Evolutionary conservation across 371 early-diverging fungal genomes (phyloP), one percentile per base, ranked within the genome.

Genomic region (Rhizomucor miehei): DNA sequence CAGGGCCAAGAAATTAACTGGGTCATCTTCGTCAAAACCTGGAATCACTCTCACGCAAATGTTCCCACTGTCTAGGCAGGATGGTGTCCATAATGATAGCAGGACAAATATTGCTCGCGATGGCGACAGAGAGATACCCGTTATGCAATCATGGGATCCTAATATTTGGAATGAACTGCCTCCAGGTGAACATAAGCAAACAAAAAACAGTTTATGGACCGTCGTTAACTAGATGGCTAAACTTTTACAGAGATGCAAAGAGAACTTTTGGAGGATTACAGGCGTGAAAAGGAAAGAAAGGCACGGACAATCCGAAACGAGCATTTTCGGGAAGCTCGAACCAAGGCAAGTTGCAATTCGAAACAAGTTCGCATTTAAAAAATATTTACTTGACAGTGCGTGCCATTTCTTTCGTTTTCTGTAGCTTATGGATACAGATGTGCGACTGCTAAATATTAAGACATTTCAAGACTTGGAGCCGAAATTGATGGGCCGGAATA

Each of bases 101-200:
- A 1, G 40, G 29, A 29, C 29, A 29, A 8, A 16, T 8, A 51
- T 23, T 16, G 24, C 11, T 16, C 41, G 36, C 1, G 12, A 40
- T 19, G 12, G 41, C 14, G 14, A 14, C 8, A 13, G 19, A 14
- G 23, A n/a, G n/a, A 5, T 20, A 2, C 19, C 13, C 1, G 14
- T 12, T 14, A 38, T 9, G 11, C 37, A 20, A 12, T 54, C 59
- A 19, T 57, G 54, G 66, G 66, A 71, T 54, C 39, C 54, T 5
- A 35, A 57, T n/a, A 61, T 71, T 1, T 61, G 59, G 57, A 57
- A 60, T 34, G 66, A 61, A 48, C 48, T 72, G 6, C 72, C 76
- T 14, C 23, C 54, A 51, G 60, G 69, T 69, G 62, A 49, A 24
- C 34, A 36, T 56, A 34, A 19, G 24, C 24, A 47, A 25, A 12